These are phyloP conservation scores for Phytopythium cucurbitacearum DNA, from an alignment of 352 stramenopile genomes.

Conservation along the genomic window DNA sequence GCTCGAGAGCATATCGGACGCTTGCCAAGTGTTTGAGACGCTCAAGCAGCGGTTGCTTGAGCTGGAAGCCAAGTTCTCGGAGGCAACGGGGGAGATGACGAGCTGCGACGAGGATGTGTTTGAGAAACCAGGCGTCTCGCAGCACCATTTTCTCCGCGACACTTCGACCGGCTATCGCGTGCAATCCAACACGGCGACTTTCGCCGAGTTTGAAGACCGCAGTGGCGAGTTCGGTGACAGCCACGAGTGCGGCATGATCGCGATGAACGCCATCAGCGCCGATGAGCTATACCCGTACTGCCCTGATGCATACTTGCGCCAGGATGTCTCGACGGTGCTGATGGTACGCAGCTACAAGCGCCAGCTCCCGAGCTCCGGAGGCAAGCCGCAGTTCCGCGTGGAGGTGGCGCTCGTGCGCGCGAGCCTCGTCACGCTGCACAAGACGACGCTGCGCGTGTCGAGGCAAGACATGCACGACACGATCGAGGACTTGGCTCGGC, in stretches of 20 bases:
- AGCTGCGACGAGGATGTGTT: conserved; percentile 15
- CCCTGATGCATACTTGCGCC: conserved; percentile 15
- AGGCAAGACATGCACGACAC: conserved; percentile 21
- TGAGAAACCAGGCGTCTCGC: conserved; percentile 11
- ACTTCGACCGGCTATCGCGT: conserved; percentile 20
- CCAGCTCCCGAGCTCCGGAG: conserved; percentile 6
- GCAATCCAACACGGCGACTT: conserved; percentile 22
- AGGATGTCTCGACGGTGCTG: conserved; percentile 26
- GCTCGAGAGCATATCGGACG: conserved; percentile 12
- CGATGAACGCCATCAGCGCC: conserved; percentile 22
- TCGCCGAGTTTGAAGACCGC: conserved; percentile 17
- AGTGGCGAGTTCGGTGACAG: conserved; percentile 19
- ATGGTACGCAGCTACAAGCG: conserved; percentile 19
- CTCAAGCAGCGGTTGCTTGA: conserved; percentile 25
- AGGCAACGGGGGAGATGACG: conserved; percentile 25
- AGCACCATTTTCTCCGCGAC: conserved; percentile 21
- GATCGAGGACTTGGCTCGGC: conserved; percentile 16
- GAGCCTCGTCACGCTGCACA: conserved; percentile 32
- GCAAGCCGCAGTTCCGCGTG: conserved; percentile 15
- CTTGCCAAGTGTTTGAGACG: conserved; percentile 17
- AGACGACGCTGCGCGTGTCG: conserved; percentile 14
- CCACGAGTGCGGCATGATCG: conserved; percentile 18
- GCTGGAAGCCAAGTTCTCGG: conserved; percentile 36
- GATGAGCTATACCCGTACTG: conserved; percentile 28
- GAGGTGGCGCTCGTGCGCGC: conserved; percentile 26